Evolutionary conservation across 257 asterid genomes (phyloP), one percentile per base, ranked within the genome.

Genomic region (Solanum lycopersicoides): DNA sequence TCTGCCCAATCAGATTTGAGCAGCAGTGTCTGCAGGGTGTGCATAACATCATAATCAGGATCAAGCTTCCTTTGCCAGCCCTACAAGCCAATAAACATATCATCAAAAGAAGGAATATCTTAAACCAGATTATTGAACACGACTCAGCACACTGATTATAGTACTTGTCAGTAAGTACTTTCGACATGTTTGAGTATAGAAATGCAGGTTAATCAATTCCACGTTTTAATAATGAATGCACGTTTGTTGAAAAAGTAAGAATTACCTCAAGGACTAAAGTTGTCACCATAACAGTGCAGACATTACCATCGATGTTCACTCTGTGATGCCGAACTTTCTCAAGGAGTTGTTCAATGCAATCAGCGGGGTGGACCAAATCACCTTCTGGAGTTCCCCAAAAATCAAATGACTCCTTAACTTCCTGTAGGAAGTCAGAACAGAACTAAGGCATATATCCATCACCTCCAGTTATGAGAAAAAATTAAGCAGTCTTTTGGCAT

Each of bases 41-140:
- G 83, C 90, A 85, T 85, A 44, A 88, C 68, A 85, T 88, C 88
- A 53, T 88, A 88, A 25, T 76, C 86, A 23, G 88, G 90, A 88
- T 88, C 90, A 65, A 88, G 90, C 60, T 88, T 88, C 86, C 88
- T 28, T 50, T 88, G 88, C 88, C 90, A 88, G 25, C 90, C 90
- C 90, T 88, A 21, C 11, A 9, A 50, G 45, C 30, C 45, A 30
- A 32, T 50, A 82, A 50, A 9, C 66, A 80, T 15, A 30, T 37
- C 82, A 37, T 20, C 44, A 50, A 50, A 82, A 50, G 42, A 80
- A 28, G 42, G 1, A 80, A 28, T 50, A 50, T 50, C 69, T 30
- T 82, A 30, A 50, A 28, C 42, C 4, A 1, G 45, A 45, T 79
- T 45, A 79, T 79, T 0, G 66, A 77, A 77, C 37, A 45, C 5